Conservation (phyloP, 78 protist species). For the Diacronema lutheri region DNA sequence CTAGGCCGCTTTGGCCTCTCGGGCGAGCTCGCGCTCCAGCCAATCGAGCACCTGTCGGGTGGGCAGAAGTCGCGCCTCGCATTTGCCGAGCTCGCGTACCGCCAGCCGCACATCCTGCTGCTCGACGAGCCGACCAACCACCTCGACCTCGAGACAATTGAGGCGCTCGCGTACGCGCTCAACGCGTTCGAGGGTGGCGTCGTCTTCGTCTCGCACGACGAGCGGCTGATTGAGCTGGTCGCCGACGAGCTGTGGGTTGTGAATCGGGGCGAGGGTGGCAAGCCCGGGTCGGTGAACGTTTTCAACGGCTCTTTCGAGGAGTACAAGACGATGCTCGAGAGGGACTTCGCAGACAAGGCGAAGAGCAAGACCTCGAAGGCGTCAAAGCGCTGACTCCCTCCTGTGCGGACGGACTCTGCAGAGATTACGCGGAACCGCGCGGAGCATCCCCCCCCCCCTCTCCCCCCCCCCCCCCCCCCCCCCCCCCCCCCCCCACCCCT, state of each 20-base stretch:
- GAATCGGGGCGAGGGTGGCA: not conserved
- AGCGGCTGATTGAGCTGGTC: constrained; percentile 19
- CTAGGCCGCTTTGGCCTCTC: constrained; percentile 79
- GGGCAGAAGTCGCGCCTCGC: constrained; percentile 93
- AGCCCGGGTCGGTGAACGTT: not conserved
- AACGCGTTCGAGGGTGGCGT: constrained; percentile 13
- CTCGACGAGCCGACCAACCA: constrained; percentile 55
- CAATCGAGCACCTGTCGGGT: constrained; percentile 75
- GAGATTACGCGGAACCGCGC: too few species aligned
- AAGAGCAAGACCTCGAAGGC: too few species aligned
- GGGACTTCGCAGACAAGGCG: too few species aligned
- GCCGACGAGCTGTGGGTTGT: constrained; percentile 27
- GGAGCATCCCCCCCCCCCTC: too few species aligned
- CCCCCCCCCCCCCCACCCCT: too few species aligned
- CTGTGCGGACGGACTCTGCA: too few species aligned
- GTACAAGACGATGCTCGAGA: not conserved
- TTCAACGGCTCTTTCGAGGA: not conserved
- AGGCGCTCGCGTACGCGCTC: constrained; percentile 24
- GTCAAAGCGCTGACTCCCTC: too few species aligned
- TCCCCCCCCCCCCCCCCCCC: too few species aligned
- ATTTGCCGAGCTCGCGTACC: constrained; percentile 68
- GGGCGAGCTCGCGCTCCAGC: constrained; percentile 68
- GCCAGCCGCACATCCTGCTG: constrained; percentile 36
- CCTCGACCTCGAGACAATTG: constrained; percentile 43
- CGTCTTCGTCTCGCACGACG: constrained; percentile 19